Evolutionary conservation across 768 basidiomycete genomes (phyloP).

Genomic region (Chalciporus piperatus): DNA sequence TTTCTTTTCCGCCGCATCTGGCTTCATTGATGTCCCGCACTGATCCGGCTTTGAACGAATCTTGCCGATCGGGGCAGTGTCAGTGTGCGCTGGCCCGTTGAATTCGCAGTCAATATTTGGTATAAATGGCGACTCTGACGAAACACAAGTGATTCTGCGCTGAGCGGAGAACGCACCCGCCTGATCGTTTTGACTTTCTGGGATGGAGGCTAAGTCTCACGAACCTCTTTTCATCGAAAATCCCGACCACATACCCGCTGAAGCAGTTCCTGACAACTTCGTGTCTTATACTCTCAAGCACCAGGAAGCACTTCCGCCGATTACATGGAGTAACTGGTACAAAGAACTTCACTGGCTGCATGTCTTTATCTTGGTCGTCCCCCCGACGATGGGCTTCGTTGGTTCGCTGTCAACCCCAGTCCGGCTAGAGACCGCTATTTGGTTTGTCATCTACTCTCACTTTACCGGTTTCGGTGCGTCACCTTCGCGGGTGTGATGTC

Average conservation of each 20-base stretch:
- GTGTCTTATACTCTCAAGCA: conserved; percentile 64
- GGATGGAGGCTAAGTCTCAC: not conserved
- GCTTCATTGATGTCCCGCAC: not conserved
- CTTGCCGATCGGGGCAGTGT: not conserved
- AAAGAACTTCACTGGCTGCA: conserved; percentile 71
- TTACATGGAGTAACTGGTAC: conserved; percentile 51
- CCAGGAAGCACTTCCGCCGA: conserved; percentile 58
- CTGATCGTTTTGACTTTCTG: not conserved
- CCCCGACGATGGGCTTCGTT: conserved; percentile 66
- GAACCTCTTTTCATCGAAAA: not conserved
- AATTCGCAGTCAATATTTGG: not conserved
- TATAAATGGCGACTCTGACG: not conserved
- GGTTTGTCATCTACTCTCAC: conserved; percentile 58
- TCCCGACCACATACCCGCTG: conserved; percentile 5
- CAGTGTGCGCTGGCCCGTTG: not conserved
- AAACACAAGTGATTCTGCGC: not conserved
- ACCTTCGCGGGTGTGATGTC: not conserved
- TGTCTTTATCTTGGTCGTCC: conserved; percentile 61
- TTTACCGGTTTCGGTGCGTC: conserved; percentile 71
- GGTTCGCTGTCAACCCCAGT: conserved; percentile 62
- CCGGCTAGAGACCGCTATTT: conserved; percentile 64
- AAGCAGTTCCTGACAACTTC: conserved; percentile 66
- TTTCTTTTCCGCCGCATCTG: not conserved
- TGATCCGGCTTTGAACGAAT: not conserved
- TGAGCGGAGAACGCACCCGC: not conserved